Conservation (phyloP, 1,284 basidiomycete genomes). For the Xerocomus amazonicus region DNA sequence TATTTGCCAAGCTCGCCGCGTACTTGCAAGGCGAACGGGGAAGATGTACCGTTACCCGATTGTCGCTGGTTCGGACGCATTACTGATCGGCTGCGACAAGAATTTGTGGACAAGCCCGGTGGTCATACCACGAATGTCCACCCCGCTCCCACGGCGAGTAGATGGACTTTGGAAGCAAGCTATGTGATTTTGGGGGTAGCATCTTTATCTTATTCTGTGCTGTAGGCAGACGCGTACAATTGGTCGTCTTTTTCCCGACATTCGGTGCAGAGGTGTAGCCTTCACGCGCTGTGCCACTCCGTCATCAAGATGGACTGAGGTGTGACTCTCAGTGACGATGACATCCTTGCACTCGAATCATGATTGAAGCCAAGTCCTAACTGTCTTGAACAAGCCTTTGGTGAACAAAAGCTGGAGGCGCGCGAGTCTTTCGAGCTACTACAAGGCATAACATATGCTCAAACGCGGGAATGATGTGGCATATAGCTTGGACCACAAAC, state of each 20-base stretch:
- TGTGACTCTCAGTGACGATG: background rate
- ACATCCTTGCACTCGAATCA: background rate
- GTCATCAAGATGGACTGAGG: background rate
- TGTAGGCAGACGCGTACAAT: background rate
- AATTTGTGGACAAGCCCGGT: no score
- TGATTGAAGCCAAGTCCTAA: background rate
- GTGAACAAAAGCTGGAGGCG: no score
- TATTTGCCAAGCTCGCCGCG: no score
- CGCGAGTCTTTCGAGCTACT: no score
- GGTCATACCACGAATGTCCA: no score
- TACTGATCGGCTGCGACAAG: no score
- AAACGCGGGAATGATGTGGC: background rate
- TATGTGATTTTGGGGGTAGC: conserved; percentile 33
- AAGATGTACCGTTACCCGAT: no score
- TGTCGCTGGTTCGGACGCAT: no score
- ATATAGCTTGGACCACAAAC: background rate
- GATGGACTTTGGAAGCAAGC: conserved; percentile 24
- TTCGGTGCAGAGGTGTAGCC: background rate
- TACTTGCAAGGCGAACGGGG: no score
- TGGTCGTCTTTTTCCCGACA: background rate
- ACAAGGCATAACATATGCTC: background rate
- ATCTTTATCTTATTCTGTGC: conserved; percentile 4
- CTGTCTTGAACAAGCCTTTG: background rate
- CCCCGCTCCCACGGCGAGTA: no score
- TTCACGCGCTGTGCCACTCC: background rate